These are phyloP conservation scores for Erigeron philadelphicus DNA, from an alignment of 140 eudicot species.

Conservation along the genomic window DNA sequence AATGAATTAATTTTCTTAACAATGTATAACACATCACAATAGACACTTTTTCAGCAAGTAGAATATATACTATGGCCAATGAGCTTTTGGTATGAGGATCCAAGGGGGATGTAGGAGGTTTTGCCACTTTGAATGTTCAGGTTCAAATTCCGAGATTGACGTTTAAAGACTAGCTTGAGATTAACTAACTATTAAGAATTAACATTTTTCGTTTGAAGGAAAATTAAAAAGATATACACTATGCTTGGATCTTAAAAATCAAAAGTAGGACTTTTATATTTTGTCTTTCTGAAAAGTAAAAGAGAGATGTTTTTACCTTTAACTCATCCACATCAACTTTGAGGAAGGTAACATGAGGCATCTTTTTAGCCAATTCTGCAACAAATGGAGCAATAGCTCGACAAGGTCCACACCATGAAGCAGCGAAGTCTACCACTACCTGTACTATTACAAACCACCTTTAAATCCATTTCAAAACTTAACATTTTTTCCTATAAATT, in stretches of 20 bases:
- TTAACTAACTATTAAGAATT: too few relatives aligned
- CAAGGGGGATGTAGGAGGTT: too few relatives aligned
- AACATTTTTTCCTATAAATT: too few relatives aligned
- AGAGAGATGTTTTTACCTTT: slow-evolving; percentile 41
- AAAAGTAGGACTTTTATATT: background rate
- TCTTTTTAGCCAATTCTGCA: slow-evolving; percentile 63
- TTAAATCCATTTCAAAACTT: background rate
- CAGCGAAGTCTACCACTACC: slow-evolving; percentile 87
- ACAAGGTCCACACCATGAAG: slow-evolving; percentile 90
- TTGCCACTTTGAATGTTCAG: too few relatives aligned
- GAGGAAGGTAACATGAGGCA: slow-evolving; percentile 52
- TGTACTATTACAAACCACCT: slow-evolving; percentile 20
- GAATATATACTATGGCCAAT: too few relatives aligned
- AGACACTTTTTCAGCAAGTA: background rate
- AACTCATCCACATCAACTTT: slow-evolving; percentile 86
- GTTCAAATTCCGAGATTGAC: too few relatives aligned
- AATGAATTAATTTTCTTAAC: background rate
- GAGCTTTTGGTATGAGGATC: too few relatives aligned
- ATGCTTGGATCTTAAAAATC: background rate
- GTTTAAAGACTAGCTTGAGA: too few relatives aligned
- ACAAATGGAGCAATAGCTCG: slow-evolving; percentile 65
- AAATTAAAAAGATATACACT: background rate
- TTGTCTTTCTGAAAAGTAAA: slow-evolving; percentile 1
- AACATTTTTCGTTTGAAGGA: too few relatives aligned
- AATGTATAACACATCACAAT: background rate